Conservation (phyloP, 1,139 yeast species). For the Kazachstania sp. region DNA sequence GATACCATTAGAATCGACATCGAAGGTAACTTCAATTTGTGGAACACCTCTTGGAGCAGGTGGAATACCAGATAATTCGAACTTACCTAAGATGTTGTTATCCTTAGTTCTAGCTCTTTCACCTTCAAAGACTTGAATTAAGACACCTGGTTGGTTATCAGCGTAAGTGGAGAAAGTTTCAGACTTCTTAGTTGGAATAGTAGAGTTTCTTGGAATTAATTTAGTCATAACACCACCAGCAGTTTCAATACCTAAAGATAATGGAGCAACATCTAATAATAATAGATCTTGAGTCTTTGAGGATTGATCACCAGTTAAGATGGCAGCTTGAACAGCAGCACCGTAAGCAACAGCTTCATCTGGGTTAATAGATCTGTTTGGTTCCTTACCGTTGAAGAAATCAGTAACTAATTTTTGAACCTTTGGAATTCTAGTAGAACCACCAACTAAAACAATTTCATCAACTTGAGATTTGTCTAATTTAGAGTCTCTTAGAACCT, state of each 20-base stretch:
- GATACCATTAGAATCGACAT: constrained; percentile 88
- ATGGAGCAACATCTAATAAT: constrained; percentile 81
- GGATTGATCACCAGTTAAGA: constrained; percentile 63
- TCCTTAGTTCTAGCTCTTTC: constrained; percentile 90
- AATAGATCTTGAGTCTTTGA: constrained; percentile 76
- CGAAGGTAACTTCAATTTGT: constrained; percentile 88
- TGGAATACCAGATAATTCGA: constrained; percentile 85
- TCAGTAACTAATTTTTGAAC: constrained; percentile 51
- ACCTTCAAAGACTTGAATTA: constrained; percentile 89
- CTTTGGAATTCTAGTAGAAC: constrained; percentile 92
- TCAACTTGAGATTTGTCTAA: constrained; percentile 70
- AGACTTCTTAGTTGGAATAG: constrained; percentile 89
- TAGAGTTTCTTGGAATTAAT: constrained; percentile 84
- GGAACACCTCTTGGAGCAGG: constrained; percentile 97
- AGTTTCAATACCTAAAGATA: constrained; percentile 86
- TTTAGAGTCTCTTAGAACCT: constrained; percentile 76
- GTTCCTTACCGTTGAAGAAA: constrained; percentile 78
- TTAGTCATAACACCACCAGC: constrained; percentile 94
- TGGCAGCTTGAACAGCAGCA: constrained; percentile 97
- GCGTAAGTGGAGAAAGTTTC: constrained; percentile 87
- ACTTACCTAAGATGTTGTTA: constrained; percentile 89
- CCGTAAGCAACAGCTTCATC: constrained; percentile 98
- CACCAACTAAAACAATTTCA: constrained; percentile 86
- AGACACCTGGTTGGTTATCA: constrained; percentile 91
- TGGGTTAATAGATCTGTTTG: constrained; percentile 82